Base-by-base conservation (phyloP, 768 basidiomycete genomes). In the Russula abietina region DNA sequence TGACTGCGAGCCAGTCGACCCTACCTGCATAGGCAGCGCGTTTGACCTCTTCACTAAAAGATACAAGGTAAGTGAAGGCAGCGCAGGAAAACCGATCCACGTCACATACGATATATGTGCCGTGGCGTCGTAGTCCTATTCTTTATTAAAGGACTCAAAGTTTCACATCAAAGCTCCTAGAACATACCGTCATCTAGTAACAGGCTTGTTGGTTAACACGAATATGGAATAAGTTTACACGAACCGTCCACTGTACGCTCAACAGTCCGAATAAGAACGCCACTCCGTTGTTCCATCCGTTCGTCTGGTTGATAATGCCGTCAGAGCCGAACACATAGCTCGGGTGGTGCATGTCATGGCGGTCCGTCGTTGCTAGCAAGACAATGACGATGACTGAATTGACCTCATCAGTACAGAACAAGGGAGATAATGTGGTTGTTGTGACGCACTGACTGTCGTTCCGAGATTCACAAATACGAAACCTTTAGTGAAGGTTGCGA, bases 391-490 rank as follows among this genome's bases (percentile, higher is more conserved):
- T 93, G 30, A 93, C 86, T 89, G 60, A 5, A 8, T 22, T n/a
- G 33, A 30, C n/a, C 26, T 3, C 33, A 22, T 36, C 17, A n/a
- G 32, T 1, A 50, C 26, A 2, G 28, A 58, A 61, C 5, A 30
- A 57, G 26, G 33, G 60, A 12, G 6, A 6, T 10, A 17, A 26
- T 45, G 22, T 52, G n/a, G 50, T 5, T 12, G 33, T 12, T 24
- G 57, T 30, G 33, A 75, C 81, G 67, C 64, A 87, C 86, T 68
- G 58, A 88, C 74, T 4, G 91, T 88, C 12, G 89, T 80, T 45
- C 91, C 91, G 56, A 95, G 78, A 73, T 96, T 95, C 69, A 95
- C 78, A 71, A 95, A 94, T 4, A 95, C 91, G 69, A 92, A 93
- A 32, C 81, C 81, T 24, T 79, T 80, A 2, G 92, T 93, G 65